Percentiles rank a stretch among this genome's conserved stretches.
These are phyloP conservation scores for Diaporthe ampelina DNA, from an alignment of 2,329 filamentous ascomycete genomes.

Conservation along the genomic window DNA sequence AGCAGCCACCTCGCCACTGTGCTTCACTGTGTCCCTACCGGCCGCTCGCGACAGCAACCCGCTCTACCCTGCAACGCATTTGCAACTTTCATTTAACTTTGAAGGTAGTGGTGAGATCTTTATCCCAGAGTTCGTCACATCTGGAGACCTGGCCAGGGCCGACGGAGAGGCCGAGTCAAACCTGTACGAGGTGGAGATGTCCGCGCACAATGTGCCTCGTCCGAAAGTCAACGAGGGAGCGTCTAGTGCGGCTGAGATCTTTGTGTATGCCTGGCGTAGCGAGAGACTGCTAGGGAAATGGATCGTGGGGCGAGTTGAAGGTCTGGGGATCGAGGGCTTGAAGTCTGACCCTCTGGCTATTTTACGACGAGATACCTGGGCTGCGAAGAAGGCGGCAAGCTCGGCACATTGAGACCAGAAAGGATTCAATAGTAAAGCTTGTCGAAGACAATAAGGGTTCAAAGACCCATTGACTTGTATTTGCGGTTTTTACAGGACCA, in stretches of 20 bases:
- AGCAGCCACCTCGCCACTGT: conserved; percentile 3
- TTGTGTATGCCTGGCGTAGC: conserved; percentile 1
- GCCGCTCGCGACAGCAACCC: neutral
- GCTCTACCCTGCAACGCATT: conserved; percentile 16
- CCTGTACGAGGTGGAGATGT: neutral
- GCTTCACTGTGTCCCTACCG: neutral
- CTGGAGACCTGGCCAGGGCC: neutral
- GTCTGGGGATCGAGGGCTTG: conserved; percentile 5
- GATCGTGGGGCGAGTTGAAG: neutral
- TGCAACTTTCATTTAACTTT: neutral
- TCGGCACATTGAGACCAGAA: neutral
- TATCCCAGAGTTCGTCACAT: neutral
- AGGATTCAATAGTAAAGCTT: no score
- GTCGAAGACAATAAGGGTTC: neutral
- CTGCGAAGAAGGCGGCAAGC: neutral
- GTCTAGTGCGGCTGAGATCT: conserved; percentile 2
- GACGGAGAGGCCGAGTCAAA: neutral
- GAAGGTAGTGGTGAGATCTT: conserved; percentile 8
- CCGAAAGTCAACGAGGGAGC: conserved; percentile 20
- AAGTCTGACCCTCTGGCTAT: neutral
- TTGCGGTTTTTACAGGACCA: neutral
- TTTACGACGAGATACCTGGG: conserved; percentile 6
- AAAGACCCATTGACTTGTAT: neutral
- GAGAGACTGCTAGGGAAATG: conserved; percentile 5
- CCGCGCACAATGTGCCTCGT: neutral